A percentile compares a stretch with the other conserved stretches of the same genome.
Conservation (phyloP, 257 asterid species). For the Hygrophila difformis region DNA sequence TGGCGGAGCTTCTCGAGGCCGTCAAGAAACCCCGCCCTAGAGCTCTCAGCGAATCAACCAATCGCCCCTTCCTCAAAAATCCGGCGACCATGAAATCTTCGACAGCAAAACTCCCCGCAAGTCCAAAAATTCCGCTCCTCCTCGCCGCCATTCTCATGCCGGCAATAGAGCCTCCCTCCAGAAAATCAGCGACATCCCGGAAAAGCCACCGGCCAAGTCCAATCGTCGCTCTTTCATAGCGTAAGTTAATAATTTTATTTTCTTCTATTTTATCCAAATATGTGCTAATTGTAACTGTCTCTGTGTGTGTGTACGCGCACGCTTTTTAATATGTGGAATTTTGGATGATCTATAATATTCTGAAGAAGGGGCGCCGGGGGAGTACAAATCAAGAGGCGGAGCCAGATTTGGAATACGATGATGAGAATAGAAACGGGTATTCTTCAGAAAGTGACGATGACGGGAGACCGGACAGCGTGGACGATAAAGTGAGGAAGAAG, state of each 20-base stretch:
- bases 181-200: slow-evolving; percentile 58
- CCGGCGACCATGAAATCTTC: slow-evolving; percentile 36
- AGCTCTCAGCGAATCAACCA: slow-evolving; percentile 74
- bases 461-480: slow-evolving; percentile 76
- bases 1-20: slow-evolving; percentile 66
- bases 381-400: slow-evolving; percentile 27
- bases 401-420: slow-evolving; percentile 35
- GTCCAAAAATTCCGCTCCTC: slow-evolving; percentile 42
- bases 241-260: slow-evolving; percentile 34
- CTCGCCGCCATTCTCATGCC: slow-evolving; percentile 77
- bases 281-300: no score
- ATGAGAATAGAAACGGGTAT: slow-evolving; percentile 22
- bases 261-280: no score
- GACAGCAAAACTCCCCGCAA: slow-evolving; percentile 22
- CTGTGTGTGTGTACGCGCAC: no score
- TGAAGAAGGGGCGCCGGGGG: slow-evolving; percentile 57
- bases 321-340: no score
- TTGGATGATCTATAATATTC: slow-evolving; percentile 29
- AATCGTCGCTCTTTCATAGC: slow-evolving; percentile 69
- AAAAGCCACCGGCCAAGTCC: slow-evolving; percentile 48
- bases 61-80: slow-evolving; percentile 57
- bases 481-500: slow-evolving; percentile 87
- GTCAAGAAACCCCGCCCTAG: slow-evolving; percentile 71
- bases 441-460: slow-evolving; percentile 53
- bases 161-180: slow-evolving; percentile 63